These are phyloP conservation scores for Fabrea salina DNA, from an alignment of 169 alveolate species.

Conservation along the genomic window DNA sequence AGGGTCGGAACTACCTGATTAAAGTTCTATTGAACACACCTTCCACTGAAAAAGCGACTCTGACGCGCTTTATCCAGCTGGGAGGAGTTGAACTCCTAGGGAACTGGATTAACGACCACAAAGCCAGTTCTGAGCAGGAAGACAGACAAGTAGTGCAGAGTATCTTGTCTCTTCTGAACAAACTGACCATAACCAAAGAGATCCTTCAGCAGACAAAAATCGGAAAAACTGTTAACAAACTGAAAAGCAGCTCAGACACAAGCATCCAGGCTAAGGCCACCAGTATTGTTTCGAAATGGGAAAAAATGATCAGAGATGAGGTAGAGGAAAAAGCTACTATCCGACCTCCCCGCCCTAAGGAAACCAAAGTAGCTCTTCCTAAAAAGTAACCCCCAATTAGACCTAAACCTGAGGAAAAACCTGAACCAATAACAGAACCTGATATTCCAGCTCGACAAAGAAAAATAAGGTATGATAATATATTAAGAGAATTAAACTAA, in stretches of 20 bases:
- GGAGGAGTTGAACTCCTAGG: slow-evolving; percentile 24
- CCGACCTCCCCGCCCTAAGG: not conserved
- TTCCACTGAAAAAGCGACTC: not conserved
- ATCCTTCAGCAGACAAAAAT: not conserved
- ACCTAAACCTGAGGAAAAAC: not conserved
- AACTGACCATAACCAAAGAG: slow-evolving; percentile 26
- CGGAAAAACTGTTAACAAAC: not conserved
- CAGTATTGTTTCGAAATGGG: slow-evolving; percentile 4
- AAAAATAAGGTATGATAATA: slow-evolving; percentile 31
- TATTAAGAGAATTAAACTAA: slow-evolving; percentile 14
- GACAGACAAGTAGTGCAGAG: not conserved
- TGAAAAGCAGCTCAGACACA: not conserved
- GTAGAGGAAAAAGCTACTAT: not conserved
- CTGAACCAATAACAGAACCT: not conserved
- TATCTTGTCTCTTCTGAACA: slow-evolving; percentile 17
- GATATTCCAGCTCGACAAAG: not conserved
- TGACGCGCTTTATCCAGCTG: not conserved
- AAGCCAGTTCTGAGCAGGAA: not conserved
- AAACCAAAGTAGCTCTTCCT: not conserved
- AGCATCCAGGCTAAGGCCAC: slow-evolving; percentile 24
- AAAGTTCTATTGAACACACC: slow-evolving; percentile 1
- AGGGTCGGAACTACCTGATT: not conserved
- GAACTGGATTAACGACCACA: slow-evolving; percentile 24
- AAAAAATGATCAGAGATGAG: not conserved
- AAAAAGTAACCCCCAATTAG: slow-evolving; percentile 1